A percentile compares a stretch with the other conserved stretches of the same genome.
Conservation (phyloP, 2,329 filamentous ascomycete genomes). For the Fusarium sp. region DNA sequence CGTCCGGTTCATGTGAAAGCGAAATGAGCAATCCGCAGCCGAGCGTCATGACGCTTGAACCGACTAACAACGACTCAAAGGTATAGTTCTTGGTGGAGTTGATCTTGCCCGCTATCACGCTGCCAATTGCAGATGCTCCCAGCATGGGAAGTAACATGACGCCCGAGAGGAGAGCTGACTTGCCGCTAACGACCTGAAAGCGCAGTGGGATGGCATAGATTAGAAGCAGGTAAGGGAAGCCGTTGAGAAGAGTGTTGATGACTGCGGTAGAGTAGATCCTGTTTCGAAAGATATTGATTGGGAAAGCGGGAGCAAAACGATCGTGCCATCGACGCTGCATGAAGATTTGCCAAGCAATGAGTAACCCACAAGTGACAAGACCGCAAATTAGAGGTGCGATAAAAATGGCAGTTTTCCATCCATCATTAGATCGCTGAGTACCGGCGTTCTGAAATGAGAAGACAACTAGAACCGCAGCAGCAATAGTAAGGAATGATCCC, state of each 20-base stretch:
- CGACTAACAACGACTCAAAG: slow-evolving; percentile 59
- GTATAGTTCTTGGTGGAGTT: slow-evolving; percentile 59
- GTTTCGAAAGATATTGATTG: slow-evolving; percentile 62
- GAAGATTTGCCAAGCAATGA: slow-evolving; percentile 50
- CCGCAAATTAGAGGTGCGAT: slow-evolving; percentile 51
- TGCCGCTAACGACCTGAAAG: slow-evolving; percentile 64
- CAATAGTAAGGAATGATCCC: slow-evolving; percentile 66
- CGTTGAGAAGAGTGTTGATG: slow-evolving; percentile 62
- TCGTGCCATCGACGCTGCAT: slow-evolving; percentile 47
- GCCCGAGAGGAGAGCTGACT: slow-evolving; percentile 61
- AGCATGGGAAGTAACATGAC: slow-evolving; percentile 68
- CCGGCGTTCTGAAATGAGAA: slow-evolving; percentile 70
- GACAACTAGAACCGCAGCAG: slow-evolving; percentile 67
- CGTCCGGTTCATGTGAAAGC: slow-evolving; percentile 49
- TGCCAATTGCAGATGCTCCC: slow-evolving; percentile 62
- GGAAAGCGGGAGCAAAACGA: slow-evolving; percentile 58
- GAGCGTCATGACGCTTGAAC: slow-evolving; percentile 59
- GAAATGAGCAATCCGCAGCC: slow-evolving; percentile 64
- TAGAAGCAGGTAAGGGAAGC: slow-evolving; percentile 64
- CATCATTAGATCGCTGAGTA: slow-evolving; percentile 45
- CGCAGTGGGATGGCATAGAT: slow-evolving; percentile 65
- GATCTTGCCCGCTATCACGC: slow-evolving; percentile 57
- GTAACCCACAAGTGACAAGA: slow-evolving; percentile 46
- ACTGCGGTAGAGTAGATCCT: slow-evolving; percentile 59
- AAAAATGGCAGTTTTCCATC: slow-evolving; percentile 59